Base-by-base conservation (phyloP, 331 rosid species). In the Quercus tomentella region DNA sequence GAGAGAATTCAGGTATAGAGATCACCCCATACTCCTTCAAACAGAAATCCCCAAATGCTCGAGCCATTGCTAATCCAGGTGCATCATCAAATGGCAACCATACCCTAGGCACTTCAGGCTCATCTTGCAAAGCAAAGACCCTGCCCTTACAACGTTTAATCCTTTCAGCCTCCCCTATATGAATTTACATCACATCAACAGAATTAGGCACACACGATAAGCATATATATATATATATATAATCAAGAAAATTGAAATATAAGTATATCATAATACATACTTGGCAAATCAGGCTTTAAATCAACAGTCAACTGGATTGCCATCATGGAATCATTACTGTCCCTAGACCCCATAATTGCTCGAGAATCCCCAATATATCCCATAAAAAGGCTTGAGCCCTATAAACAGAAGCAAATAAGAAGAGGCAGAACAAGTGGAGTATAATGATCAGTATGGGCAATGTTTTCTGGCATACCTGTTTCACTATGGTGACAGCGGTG, bases 1-100 rank as follows among this genome's bases (percentile, higher is more conserved):
- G 96, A 43, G 91, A 89, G 82, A 96, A 93, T 66, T 96, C 98
- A 17, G 99, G 99, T 56, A 93, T 77, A 55, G 99, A 96, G 82
- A 96, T 96, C 72, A 96, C 97, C 56, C 98, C 99, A 54, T 91
- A 96, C 57, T 96, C 96, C 89, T 96, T 96, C 89, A 96, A 87
- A 81, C 98, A 93, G 89, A 96, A 96, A 82, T 96, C 98, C 2
- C 99, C 98, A 60, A 96, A 93, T 33, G 99, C 99, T 79, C 99
- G 88, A 83, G 99, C 99, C 99, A 96, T 96, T 54, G 99, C 99
- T 85, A 96, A 84, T 23, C 98, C 99, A 37, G 98, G 98, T 35
- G 99, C 97, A 80, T 96, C 93, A 82, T 96, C 98, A 75, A 83
- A 93, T 10, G 99, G 98, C 83, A 96, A 76, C 97, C 99, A 96